These are phyloP conservation scores for Triangularia verruculosa DNA, from an alignment of 2,329 filamentous ascomycete species.

Conservation along the genomic window DNA sequence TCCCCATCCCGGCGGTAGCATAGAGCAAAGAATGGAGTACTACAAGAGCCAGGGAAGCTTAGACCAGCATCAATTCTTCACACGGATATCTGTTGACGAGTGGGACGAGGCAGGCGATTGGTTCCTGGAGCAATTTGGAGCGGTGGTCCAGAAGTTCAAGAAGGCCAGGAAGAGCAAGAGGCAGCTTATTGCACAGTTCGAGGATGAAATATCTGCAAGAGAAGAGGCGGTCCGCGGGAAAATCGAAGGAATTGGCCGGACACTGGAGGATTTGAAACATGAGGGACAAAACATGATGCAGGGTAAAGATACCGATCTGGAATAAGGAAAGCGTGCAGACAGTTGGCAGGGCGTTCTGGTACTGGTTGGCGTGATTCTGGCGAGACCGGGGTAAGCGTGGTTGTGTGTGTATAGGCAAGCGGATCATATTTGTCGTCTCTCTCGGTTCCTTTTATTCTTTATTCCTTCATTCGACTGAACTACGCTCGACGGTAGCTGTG, in stretches of 20 bases:
- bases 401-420: background rate
- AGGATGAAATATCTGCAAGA: constrained; percentile 52
- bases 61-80: constrained; percentile 51
- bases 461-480: background rate
- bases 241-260: constrained; percentile 53
- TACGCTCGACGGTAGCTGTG: background rate
- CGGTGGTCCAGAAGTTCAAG: constrained; percentile 47
- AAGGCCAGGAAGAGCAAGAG: constrained; percentile 50
- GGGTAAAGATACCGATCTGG: constrained; percentile 37
- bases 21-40: constrained; percentile 49
- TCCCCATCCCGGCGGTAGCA: constrained; percentile 37
- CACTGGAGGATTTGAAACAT: constrained; percentile 52
- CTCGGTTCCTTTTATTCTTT: background rate
- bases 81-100: constrained; percentile 51
- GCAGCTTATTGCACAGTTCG: constrained; percentile 48
- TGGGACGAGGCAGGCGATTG: constrained; percentile 61
- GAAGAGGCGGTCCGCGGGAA: constrained; percentile 54
- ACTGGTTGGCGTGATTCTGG: background rate
- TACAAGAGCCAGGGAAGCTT: constrained; percentile 42
- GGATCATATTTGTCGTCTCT: background rate
- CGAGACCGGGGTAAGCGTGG: background rate
- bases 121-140: constrained; percentile 54
- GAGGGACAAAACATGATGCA: constrained; percentile 57
- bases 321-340: constrained; percentile 6
- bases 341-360: background rate